Evolutionary conservation across 2,329 filamentous ascomycete genomes (phyloP), one percentile per base, ranked within the genome.

Genomic region (Paecilomyces sp.): DNA sequence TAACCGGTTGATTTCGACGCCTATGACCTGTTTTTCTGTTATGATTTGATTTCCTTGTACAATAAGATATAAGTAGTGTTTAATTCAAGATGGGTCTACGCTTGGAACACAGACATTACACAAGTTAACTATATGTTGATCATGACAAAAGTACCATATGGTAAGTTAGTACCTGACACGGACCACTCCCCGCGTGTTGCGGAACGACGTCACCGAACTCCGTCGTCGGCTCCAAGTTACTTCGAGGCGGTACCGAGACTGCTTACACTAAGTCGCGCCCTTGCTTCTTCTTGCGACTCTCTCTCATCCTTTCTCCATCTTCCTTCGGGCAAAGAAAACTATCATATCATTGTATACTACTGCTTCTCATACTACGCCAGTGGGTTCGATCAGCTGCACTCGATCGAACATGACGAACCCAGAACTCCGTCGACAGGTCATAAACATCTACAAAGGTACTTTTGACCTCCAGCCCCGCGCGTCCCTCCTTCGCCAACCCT

Each of bases 391-490:
- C 8, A 9, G n/a, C 15, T 3, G n/a, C 15, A 47, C 18, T 18
- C 15, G 54, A 66, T 47, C 15, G 54, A 66, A 33, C 53, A 75
- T 75, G 70, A 73, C 77, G 61, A 87, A 84, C 64, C 75, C 79
- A 2, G 77, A 83, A 61, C 81, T 97, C 30, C 86, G 91, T 58
- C 81, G 85, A 61, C 85, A 94, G 71, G 92, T 96, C 54, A 89
- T 96, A 64, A 82, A 84, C 41, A 85, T 96, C 61, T 97, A 96
- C 80, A 97, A 96, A 86, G 90, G 91, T 91, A 70, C 3, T 47
- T 47, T 8, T 2, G 3, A 8, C 6, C 15, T 5, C n/a, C n/a
- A 47, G 8, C 31, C 31, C 31, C 31, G 31, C 31, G 8, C 31
- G 31, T 8, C 31, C 31, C 9, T 33, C 8, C 31, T 11, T 15